Base-by-base conservation (phyloP, 169 alveolate species). In the Eimeria sp. region DNA sequence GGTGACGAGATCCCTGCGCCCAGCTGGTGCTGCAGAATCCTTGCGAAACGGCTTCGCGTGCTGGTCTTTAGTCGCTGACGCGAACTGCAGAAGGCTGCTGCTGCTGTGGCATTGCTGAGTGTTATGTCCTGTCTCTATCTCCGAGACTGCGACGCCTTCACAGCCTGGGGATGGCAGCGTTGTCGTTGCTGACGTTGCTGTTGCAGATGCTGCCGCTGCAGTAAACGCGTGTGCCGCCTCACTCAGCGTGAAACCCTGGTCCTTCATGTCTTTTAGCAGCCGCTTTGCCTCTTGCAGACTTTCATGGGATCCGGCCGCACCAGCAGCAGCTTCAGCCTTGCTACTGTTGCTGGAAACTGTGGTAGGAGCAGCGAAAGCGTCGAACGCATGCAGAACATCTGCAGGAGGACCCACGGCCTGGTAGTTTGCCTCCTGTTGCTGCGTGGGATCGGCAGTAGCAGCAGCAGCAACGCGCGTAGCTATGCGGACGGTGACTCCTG, bases 61-160 rank as follows among this genome's bases (percentile, higher is more conserved):
- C 58, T 13, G 54, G 20, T n/a, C 72, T 49, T 54, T 54, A 6
- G 10, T 30, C 30, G 56, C n/a, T 30, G 60, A 80, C 9, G 89
- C 89, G 49, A 52, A 80, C 89, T 80, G 89, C 30, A 56, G 37
- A 6, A 80, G 89, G 89, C 72, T 80, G 71, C 89, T 46, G 71
- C 30, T 56, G 68, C 30, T 30, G 16, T 4, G n/a, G 23, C 68
- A n/a, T 49, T 25, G 43, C n/a, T 9, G 37, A 52, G 72, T n/a
- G 62, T 49, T 52, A 49, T 30, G 30, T 25, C 49, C 66, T 23
- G 89, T n/a, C 11, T 4, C 62, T 23, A 13, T 27, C 52, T 23
- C 72, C 89, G 66, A 16, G 56, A 2, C 14, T 56, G 68, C 30
- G 66, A 16, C 27, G 54, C 27, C 89, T 80, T 49, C 60, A 56